These are phyloP conservation scores for Epithele typhae DNA, from an alignment of 768 basidiomycete genomes.

Conservation along the genomic window DNA sequence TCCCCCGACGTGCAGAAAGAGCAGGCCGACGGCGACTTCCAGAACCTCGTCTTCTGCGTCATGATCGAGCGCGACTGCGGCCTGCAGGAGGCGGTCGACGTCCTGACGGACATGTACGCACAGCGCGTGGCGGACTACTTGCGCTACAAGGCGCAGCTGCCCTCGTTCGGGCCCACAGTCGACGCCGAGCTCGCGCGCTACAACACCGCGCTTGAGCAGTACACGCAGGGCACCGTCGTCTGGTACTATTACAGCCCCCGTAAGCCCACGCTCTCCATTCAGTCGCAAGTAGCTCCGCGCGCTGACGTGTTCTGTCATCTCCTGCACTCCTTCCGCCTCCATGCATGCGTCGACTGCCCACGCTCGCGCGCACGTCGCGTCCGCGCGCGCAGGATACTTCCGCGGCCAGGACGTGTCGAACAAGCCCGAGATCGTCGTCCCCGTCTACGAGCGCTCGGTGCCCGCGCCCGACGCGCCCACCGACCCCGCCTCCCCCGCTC, in stretches of 20 bases:
- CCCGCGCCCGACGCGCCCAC: background rate
- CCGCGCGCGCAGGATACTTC: conserved; percentile 11
- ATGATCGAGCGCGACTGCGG: conserved; percentile 32
- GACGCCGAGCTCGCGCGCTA: conserved; percentile 32
- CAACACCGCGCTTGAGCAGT: conserved; percentile 32
- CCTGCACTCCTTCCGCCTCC: too few species aligned
- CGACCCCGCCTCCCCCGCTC: background rate
- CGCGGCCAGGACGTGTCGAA: conserved; percentile 9
- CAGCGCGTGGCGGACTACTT: conserved; percentile 31
- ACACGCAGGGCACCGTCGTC: conserved; percentile 33
- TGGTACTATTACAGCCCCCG: conserved; percentile 38
- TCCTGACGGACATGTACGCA: conserved; percentile 33
- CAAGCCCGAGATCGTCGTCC: conserved; percentile 9
- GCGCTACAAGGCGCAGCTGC: conserved; percentile 27
- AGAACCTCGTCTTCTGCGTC: conserved; percentile 36
- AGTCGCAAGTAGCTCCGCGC: too few species aligned
- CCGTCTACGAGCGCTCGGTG: conserved; percentile 7
- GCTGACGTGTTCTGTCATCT: too few species aligned
- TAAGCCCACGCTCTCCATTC: conserved; percentile 12
- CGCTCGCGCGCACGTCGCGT: too few species aligned
- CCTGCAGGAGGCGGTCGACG: conserved; percentile 30
- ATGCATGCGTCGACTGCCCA: too few species aligned
- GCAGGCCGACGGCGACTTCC: conserved; percentile 35
- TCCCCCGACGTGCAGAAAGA: conserved; percentile 26
- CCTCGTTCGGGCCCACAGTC: conserved; percentile 31